Percentiles rank a stretch among this genome's conserved stretches.
These are phyloP conservation scores for Paramarasmius palmivorus DNA, from an alignment of 1,284 basidiomycete species.

Conservation along the genomic window DNA sequence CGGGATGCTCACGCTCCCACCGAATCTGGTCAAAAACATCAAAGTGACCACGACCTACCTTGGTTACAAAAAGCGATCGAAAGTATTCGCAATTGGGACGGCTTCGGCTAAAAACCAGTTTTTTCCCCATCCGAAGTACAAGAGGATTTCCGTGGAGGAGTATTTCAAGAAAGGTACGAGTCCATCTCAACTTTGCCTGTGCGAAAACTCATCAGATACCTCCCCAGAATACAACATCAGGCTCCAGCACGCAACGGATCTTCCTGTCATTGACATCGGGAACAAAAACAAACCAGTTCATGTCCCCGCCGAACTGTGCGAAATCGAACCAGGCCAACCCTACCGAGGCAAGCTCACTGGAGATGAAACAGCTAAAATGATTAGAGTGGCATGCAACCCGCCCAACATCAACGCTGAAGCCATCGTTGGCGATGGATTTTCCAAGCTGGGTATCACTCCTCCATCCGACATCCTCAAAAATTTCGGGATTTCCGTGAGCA, in stretches of 20 bases:
- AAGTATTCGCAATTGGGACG: conserved; percentile 45
- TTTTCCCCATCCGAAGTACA: conserved; percentile 57
- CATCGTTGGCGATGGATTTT: conserved; percentile 58
- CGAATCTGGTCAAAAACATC: conserved; percentile 48
- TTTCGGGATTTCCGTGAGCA: conserved; percentile 57
- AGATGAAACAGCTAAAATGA: conserved; percentile 61
- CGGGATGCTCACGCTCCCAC: conserved; percentile 44
- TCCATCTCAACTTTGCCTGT: too few relatives aligned
- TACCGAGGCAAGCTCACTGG: conserved; percentile 54
- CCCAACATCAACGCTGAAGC: conserved; percentile 56
- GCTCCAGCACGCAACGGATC: conserved; percentile 41
- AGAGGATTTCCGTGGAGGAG: conserved; percentile 52
- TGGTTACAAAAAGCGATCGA: conserved; percentile 51
- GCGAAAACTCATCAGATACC: too few relatives aligned
- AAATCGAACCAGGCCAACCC: conserved; percentile 55
- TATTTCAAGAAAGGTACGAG: conserved; percentile 67
- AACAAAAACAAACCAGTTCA: conserved; percentile 69
- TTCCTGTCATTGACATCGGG: too few relatives aligned
- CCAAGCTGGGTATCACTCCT: conserved; percentile 48
- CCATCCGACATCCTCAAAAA: conserved; percentile 35
- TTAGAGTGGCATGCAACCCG: conserved; percentile 57
- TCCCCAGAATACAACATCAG: conserved; percentile 58
- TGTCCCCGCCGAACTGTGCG: conserved; percentile 70
- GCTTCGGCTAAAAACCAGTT: conserved; percentile 44
- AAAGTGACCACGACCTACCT: conserved; percentile 60